Base-by-base conservation (phyloP, 1,284 basidiomycete genomes). In the Microstroma glucosiphilum region DNA sequence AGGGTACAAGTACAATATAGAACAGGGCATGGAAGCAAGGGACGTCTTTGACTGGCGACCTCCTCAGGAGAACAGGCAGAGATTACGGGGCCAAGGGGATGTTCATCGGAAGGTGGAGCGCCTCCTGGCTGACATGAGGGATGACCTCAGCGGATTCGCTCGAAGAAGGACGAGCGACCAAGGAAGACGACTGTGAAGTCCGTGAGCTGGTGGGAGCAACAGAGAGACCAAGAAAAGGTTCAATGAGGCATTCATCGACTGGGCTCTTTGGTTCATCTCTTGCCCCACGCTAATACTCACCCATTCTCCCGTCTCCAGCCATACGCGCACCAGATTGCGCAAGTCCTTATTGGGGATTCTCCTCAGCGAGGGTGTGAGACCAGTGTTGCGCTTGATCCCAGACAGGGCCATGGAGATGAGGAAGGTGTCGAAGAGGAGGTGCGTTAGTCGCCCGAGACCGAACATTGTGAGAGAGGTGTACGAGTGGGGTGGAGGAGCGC, bases 221-320 rank as follows among this genome's bases (percentile, higher is more conserved):
- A 55, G 6, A 43, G 2, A 46, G 26, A 12, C 15, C 1, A 48
- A 48, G 15, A 6, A 21, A 4, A 12, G 6, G 15, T 4, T 48
- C 6, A 48, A 12, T 12, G 7, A 23, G 19, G 30, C 3, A 19
- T 7, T 6, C 56, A 11, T 26, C 49, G 42, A 55, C 4, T 23
- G 13, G 53, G n/a, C 6, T 23, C n/a, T n/a, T 57, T 6, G 6
- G 15, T 17, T 25, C 40, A 1, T 58, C 6, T 56, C 54, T 43
- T 2, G 25, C 58, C 23, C 49, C 55, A 17, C n/a, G 19, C 9
- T 56, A 7, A 30, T 13, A 70, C 75, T 64, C 60, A 77, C 74
- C 77, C 77, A 79, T 65, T 79, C 77, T 41, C 77, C 77, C 30
- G 75, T 70, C 59, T 79, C 77, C 37, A 79, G 60, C 53, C 75